Percentiles rank a stretch among this genome's conserved stretches.
These are phyloP conservation scores for Nicotiana otophora DNA, from an alignment of 257 asterid genomes.

Conservation along the genomic window DNA sequence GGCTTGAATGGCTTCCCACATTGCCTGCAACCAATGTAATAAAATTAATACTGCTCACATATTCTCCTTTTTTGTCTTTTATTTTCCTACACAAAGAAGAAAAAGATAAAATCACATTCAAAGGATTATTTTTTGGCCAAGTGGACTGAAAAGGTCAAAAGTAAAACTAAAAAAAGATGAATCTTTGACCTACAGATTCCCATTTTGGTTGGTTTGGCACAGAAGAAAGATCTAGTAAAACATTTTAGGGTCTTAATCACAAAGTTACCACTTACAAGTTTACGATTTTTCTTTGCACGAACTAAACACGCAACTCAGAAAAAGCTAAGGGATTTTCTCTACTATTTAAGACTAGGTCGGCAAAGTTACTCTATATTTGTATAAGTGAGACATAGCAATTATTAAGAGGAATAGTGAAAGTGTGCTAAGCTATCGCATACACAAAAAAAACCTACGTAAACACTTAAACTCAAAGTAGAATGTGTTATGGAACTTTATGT, in stretches of 20 bases:
- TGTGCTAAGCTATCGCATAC: no score
- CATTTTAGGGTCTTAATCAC: no score
- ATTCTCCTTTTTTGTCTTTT: neutral
- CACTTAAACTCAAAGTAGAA: no score
- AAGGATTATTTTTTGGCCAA: neutral
- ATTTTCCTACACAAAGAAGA: neutral
- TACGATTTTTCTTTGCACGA: no score
- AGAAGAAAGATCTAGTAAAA: neutral
- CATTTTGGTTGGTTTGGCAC: neutral
- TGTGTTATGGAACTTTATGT: no score
- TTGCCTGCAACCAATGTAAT: slow-evolving; percentile 39
- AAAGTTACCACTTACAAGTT: neutral
- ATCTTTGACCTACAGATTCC: neutral
- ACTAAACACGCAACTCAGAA: no score
- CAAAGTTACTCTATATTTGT: no score
- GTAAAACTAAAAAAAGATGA: neutral
- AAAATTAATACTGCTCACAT: neutral
- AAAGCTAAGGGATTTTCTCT: no score
- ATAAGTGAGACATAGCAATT: no score
- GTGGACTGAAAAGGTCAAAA: neutral
- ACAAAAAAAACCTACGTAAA: no score
- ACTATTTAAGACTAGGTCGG: no score
- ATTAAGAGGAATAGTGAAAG: no score
- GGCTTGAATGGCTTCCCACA: slow-evolving; percentile 86
- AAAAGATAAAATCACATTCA: neutral